Base-by-base conservation (phyloP, 495 filamentous ascomycete genomes). In the Daldinia concentrica region DNA sequence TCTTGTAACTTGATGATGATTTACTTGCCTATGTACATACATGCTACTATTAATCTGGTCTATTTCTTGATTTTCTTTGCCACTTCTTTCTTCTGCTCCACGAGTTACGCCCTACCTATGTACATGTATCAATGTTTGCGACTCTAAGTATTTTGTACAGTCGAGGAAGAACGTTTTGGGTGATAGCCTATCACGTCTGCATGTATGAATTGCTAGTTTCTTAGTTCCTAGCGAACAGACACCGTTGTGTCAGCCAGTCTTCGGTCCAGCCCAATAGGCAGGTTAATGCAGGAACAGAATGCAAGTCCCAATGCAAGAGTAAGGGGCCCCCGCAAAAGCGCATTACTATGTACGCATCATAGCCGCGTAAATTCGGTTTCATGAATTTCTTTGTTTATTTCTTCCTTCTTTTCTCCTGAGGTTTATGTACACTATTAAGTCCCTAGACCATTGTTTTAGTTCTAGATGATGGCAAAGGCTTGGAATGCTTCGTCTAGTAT, bases 211-310 rank as follows among this genome's bases (percentile, higher is more conserved):
- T 57, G 24, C 30, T 19, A 30, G 19, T 32, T 17, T 22, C 15
- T 61, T 57, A 58, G 17, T 24, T 9, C 43, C 56, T 34, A 9
- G 54, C 61, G 55, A 59, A 55, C 43, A 6, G 26, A 63, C 43
- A 54, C 58, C 45, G 12, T 19, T 57, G 60, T 72, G 59, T 60
- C 59, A 72, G 59, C 69, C 41, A 63, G 51, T 62, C 22, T 30
- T 15, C 50, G 60, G 48, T 57, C 17, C 51, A 52, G 41, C 64
- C 63, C 58, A 55, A 59, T 63, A 39, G 56, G 15, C 29, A n/a
- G 64, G 64, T 51, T 68, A 72, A 72, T 72, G 69, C 69, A 72
- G 69, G 69, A 68, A 72, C 69, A 72, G 15, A 59, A 68, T 12
- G 56, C 61, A 59, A 15, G 8, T 0, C 37, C 51, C 24, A 41